Evolutionary conservation across 2,329 filamentous ascomycete genomes (phyloP).

Genomic region (Zymoseptoria passerinii): DNA sequence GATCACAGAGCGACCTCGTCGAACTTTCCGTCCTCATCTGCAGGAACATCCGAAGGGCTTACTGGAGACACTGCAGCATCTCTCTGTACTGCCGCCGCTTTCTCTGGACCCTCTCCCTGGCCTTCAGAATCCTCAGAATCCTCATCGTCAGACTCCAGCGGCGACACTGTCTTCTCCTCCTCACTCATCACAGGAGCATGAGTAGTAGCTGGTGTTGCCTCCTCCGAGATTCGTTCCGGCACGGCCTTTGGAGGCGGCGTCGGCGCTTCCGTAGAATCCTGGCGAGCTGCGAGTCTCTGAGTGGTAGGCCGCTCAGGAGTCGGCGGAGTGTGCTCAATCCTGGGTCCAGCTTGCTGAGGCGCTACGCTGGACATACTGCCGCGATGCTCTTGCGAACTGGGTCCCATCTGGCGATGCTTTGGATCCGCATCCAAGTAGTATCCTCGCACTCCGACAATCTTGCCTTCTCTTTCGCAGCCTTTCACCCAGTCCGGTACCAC

Average conservation of each 20-base stretch:
- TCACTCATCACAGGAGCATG: constrained; percentile 25
- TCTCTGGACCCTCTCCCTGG: constrained; percentile 20
- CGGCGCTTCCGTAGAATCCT: constrained; percentile 5
- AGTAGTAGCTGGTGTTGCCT: constrained; percentile 19
- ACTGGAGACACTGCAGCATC: constrained; percentile 1
- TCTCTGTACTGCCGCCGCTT: constrained; percentile 6
- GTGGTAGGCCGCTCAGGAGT: constrained; percentile 38
- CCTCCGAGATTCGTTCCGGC: constrained; percentile 16
- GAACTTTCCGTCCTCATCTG: constrained; percentile 23
- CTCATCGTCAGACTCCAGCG: constrained; percentile 10
- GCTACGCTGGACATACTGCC: constrained; percentile 23
- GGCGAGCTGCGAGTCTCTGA: constrained; percentile 4
- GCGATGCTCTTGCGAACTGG: constrained; percentile 28
- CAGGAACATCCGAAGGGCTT: constrained; percentile 6
- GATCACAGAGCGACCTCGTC: constrained; percentile 21
- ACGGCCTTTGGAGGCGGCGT: constrained; percentile 21
- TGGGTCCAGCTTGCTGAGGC: constrained; percentile 34
- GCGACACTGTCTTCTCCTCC: constrained; percentile 11
- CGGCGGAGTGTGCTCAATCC: constrained; percentile 44
- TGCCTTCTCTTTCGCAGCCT: constrained; percentile 86
- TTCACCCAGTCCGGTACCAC: constrained; percentile 96
- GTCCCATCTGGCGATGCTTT: constrained; percentile 48
- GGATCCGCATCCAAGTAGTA: constrained; percentile 90
- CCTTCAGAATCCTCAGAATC: constrained; percentile 20
- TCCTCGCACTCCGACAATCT: constrained; percentile 86